Evolutionary conservation across 441 rosid genomes (phyloP).

Genomic region (Erodium chrysanthum): DNA sequence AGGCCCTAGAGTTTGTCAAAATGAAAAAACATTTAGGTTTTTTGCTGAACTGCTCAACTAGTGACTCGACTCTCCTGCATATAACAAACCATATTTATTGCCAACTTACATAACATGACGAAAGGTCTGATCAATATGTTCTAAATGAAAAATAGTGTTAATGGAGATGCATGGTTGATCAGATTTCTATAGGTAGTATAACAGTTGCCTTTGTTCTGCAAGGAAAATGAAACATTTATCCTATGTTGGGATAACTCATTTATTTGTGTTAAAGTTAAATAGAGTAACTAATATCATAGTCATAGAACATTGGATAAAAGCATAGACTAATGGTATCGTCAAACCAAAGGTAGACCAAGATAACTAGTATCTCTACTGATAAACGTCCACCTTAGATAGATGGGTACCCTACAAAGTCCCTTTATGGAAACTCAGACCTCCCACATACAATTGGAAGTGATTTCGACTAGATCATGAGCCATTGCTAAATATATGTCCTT

Average conservation of each 20-base stretch:
- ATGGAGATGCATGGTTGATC: not conserved
- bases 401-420: too few species aligned
- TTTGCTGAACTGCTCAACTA: slow-evolving; percentile 59
- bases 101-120: not conserved
- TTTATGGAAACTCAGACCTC: too few species aligned
- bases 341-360: too few species aligned
- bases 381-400: too few species aligned
- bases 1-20: slow-evolving; percentile 82
- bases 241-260: not conserved
- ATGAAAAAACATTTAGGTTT: slow-evolving; percentile 82
- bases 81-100: slow-evolving; percentile 7
- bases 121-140: slow-evolving; percentile 5
- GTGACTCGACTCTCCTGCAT: slow-evolving; percentile 67
- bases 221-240: slow-evolving; percentile 9
- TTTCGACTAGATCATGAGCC: too few species aligned
- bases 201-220: not conserved
- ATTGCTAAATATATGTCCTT: not conserved
- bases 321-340: not conserved
- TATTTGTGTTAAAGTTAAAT: not conserved
- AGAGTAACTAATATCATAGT: not conserved
- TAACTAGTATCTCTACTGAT: too few species aligned
- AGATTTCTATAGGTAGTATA: slow-evolving; percentile 10
- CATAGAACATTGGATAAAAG: not conserved
- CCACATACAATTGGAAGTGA: too few species aligned
- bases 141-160: not conserved